Percentiles rank a stretch among this genome's conserved stretches.
Conservation (phyloP, 257 asterid genomes). For the Capsicum rhomboideum region DNA sequence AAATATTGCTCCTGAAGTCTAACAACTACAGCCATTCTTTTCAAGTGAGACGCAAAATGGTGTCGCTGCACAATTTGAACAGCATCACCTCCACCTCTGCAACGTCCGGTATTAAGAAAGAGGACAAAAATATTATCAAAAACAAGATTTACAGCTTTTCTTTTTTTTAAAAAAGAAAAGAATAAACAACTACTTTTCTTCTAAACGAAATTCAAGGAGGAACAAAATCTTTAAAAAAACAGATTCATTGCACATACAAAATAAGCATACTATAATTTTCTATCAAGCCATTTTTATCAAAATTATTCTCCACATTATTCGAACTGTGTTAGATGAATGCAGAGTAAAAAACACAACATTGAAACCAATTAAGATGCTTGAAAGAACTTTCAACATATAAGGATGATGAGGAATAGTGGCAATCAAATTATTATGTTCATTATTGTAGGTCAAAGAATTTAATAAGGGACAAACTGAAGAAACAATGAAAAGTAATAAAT, state of each 20-base stretch:
- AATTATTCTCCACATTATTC: neutral
- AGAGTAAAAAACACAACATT: neutral
- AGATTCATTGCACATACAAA: neutral
- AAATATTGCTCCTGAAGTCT: conserved; percentile 86
- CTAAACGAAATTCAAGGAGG: neutral
- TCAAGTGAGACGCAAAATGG: conserved; percentile 93
- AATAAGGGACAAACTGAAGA: neutral
- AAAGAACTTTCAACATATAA: neutral
- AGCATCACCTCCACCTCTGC: conserved; percentile 77
- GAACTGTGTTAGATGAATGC: neutral
- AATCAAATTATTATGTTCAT: neutral
- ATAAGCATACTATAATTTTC: neutral
- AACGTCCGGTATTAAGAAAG: neutral
- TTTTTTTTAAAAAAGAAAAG: neutral
- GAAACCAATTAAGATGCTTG: neutral
- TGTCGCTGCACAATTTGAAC: conserved; percentile 98
- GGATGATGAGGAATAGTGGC: neutral
- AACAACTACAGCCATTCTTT: conserved; percentile 97
- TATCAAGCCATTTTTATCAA: neutral
- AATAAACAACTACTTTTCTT: neutral
- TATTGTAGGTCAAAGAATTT: neutral
- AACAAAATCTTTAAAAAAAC: neutral
- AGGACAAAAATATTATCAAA: neutral
- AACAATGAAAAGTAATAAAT: neutral
- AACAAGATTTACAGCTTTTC: neutral